Base-by-base conservation (phyloP, 441 rosid genomes). In the Erysimum cheiri region DNA sequence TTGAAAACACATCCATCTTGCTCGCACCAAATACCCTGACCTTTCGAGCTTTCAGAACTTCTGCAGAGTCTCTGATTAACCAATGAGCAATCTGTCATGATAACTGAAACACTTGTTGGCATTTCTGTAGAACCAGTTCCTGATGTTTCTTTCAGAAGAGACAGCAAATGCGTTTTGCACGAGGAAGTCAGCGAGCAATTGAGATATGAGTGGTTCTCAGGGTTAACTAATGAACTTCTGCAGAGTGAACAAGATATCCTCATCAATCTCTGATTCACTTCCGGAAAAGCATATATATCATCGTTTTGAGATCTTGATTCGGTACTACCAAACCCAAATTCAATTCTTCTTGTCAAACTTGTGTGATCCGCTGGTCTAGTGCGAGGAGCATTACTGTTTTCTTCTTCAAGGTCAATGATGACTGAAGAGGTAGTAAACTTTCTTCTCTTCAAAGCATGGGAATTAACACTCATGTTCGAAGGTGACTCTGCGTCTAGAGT, bases 1-100 rank as follows among this genome's bases (percentile, higher is more conserved):
- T 74, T 84, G 82, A 84, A 94, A 71, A 92, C 98, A 76, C 98
- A 94, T 17, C 98, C 98, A 81, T 94, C 99, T 82, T 90, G 86
- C 79, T 87, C 79, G 40, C 83, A 78, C 99, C 97, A 94, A 60
- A 85, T 74, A 54, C 96, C 91, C 70, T 75, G 78, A 52, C 78
- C 82, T 40, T 61, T 70, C 50, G 70, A 68, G 74, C 80, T 84
- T 69, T 69, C 82, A 73, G 43, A 35, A 47, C 69, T 82, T 58
- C 70, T 73, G 80, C 71, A 75, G 49, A 92, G 81, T 60, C 77
- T 80, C 63, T 76, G 91, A 81, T 90, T 76, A 64, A 94, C 85
- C 28, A 85, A 80, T 37, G 90, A 82, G 71, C 71, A 61, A 44
- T 94, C 91, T 10, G 86, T 73, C 78, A 86, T 72, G 49, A 94